phyloP scores from a whole-genome alignment of 2,329 filamentous ascomycete genomes.

The Lomentospora prolificans region DNA sequence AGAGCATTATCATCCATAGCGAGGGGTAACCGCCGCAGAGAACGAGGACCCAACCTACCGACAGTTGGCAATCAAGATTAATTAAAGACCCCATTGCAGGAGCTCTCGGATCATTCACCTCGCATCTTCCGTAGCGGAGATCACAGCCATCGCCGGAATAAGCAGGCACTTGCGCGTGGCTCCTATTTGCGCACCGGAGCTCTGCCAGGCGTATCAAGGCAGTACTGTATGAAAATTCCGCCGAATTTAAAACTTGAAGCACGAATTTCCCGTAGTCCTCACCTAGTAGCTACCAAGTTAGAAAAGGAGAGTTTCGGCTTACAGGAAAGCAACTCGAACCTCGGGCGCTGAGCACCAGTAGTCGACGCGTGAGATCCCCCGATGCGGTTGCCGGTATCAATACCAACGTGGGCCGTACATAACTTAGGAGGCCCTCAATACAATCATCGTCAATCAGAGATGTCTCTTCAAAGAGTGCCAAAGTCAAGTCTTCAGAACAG shows the following conservation, averaged over 20 bases:
- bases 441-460: slow-evolving; percentile 57
- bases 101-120: slow-evolving; percentile 48
- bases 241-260: slow-evolving; percentile 57
- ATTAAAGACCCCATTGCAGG: slow-evolving; percentile 61
- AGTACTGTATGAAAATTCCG: slow-evolving; percentile 61
- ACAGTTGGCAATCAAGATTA: slow-evolving; percentile 63
- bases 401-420: slow-evolving; percentile 45
- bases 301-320: neutral
- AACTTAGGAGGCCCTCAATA: slow-evolving; percentile 49
- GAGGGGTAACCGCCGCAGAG: neutral
- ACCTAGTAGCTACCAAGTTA: neutral
- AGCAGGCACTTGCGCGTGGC: neutral
- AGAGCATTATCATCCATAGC: neutral
- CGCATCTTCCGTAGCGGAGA: slow-evolving; percentile 27
- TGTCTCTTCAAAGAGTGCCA: slow-evolving; percentile 72
- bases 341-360: slow-evolving; percentile 13
- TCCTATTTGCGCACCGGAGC: neutral
- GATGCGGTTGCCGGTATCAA: slow-evolving; percentile 40
- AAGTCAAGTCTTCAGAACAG: slow-evolving; percentile 54
- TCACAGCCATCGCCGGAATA: slow-evolving; percentile 24
- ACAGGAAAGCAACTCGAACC: neutral
- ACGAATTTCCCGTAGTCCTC: slow-evolving; percentile 14
- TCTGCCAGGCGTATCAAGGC: slow-evolving; percentile 30
- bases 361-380: slow-evolving; percentile 22
- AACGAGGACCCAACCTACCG: slow-evolving; percentile 34